Evolutionary conservation across 495 filamentous ascomycete species (phyloP).

Genomic region (Podospora appendiculata): DNA sequence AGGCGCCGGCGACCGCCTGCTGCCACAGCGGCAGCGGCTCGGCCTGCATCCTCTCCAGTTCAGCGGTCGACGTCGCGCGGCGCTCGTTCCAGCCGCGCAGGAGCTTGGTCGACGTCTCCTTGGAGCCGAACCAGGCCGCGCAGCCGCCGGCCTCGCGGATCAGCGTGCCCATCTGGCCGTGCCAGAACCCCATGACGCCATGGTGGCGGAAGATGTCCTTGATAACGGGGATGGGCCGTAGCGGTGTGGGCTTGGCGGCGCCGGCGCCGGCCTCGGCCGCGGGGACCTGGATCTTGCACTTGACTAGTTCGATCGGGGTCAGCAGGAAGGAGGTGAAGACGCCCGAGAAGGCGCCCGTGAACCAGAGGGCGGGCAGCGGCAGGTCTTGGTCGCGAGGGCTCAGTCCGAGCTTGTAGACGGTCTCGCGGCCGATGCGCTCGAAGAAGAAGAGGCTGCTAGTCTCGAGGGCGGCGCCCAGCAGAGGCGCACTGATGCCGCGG

Average conservation of each 20-base stretch:
- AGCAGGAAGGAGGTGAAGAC: conserved; percentile 83
- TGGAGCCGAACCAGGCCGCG: conserved; percentile 91
- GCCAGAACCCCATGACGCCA: conserved; percentile 85
- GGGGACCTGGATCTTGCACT: conserved; percentile 94
- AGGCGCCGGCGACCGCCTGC: conserved; percentile 81
- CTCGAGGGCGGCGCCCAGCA: conserved; percentile 87
- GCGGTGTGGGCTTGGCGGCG: conserved; percentile 10
- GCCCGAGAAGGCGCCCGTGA: conserved; percentile 78
- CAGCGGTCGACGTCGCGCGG: conserved; percentile 11
- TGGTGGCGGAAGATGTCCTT: conserved; percentile 69
- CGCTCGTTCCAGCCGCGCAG: conserved; percentile 44
- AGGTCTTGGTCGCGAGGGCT: conserved; percentile 46
- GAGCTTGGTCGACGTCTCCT: conserved; percentile 68
- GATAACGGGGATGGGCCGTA: conserved; percentile 50
- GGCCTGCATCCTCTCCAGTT: conserved; percentile 20
- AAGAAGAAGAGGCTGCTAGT: conserved; percentile 93
- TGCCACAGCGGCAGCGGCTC: conserved; percentile 60
- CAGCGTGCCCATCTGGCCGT: conserved; percentile 86
- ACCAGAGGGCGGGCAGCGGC: conserved; percentile 62
- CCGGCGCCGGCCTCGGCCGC: conserved; percentile 18
- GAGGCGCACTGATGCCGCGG: conserved; percentile 84
- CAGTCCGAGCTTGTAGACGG: conserved; percentile 49
- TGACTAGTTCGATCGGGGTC: conserved; percentile 94
- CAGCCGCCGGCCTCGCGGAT: conserved; percentile 90
- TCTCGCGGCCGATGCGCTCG: conserved; percentile 55